A percentile compares a stretch with the other conserved stretches of the same genome.
Conservation (phyloP, 192 early-diverging fungal genomes). For the Piromyces finnis region DNA sequence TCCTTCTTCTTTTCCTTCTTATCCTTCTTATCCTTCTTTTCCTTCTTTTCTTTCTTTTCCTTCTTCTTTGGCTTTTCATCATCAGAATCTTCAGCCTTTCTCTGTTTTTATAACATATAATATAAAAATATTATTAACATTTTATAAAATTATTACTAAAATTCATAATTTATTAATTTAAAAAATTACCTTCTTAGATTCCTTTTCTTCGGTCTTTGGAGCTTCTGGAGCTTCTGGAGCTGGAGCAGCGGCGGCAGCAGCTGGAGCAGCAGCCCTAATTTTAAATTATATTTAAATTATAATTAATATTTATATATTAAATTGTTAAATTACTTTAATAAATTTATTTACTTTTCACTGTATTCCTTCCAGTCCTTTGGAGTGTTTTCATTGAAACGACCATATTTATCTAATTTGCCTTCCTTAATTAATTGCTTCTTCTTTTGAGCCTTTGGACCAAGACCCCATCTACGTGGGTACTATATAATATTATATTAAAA, state of each 20-base stretch:
- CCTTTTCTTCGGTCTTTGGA: neutral
- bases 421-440: conserved; percentile 98
- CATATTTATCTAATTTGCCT: conserved; percentile 95
- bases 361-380: conserved; percentile 66
- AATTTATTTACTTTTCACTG: conserved; percentile 40
- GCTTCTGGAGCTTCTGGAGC: neutral
- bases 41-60: conserved; percentile 11
- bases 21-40: neutral
- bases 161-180: too few species aligned
- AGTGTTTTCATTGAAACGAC: conserved; percentile 70
- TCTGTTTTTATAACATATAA: conserved; percentile 1
- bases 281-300: too few species aligned
- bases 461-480: conserved; percentile 93
- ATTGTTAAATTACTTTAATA: neutral
- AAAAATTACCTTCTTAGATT: neutral
- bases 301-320: too few species aligned
- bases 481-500: too few species aligned
- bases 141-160: too few species aligned
- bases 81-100: conserved; percentile 7
- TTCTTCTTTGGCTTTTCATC: conserved; percentile 15
- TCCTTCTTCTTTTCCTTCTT: conserved; percentile 10
- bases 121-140: too few species aligned
- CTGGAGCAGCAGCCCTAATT: conserved; percentile 6
- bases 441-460: conserved; percentile 84
- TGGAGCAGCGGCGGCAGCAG: neutral